Conservation (phyloP, 78 protist genomes). For the Anaeramoeba ignava region DNA sequence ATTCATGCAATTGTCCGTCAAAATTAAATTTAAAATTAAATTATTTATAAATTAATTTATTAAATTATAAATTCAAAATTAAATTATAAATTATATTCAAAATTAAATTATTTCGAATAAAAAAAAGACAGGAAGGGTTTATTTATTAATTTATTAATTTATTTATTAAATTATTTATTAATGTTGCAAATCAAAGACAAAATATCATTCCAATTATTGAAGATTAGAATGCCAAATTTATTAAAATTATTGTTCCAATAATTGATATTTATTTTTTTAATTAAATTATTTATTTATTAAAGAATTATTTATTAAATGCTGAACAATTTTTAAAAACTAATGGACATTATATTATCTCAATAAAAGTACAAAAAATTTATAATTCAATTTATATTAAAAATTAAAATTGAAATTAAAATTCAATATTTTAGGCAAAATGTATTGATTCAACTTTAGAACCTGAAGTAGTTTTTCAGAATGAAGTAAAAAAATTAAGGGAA, state of each 20-base stretch:
- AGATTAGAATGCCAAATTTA: constrained; percentile 47
- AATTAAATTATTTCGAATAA: no score
- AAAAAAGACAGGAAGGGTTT: no score
- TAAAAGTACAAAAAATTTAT: constrained; percentile 56
- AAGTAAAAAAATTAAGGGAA: constrained; percentile 62
- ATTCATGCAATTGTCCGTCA: no score
- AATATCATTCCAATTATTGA: constrained; percentile 98
- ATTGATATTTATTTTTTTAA: background rate
- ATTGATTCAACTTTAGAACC: constrained; percentile 94
- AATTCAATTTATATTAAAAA: background rate
- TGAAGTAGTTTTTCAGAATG: constrained; percentile 80
- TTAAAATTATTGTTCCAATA: background rate
- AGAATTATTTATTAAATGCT: no score
- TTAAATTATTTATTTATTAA: no score
- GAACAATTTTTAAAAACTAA: constrained; percentile 93
- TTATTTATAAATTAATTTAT: no score
- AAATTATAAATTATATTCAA: no score
- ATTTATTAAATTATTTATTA: no score
- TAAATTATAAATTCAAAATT: no score
- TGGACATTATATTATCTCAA: constrained; percentile 93
- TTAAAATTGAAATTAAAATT: background rate
- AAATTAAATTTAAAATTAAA: no score
- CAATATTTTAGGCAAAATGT: constrained; percentile 77
- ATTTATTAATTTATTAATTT: no score
- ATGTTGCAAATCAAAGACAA: constrained; percentile 91